A percentile compares a stretch with the other conserved stretches of the same genome.
These are phyloP conservation scores for Chrysanthemum seticuspe DNA, from an alignment of 129 eudicot species.

Conservation along the genomic window DNA sequence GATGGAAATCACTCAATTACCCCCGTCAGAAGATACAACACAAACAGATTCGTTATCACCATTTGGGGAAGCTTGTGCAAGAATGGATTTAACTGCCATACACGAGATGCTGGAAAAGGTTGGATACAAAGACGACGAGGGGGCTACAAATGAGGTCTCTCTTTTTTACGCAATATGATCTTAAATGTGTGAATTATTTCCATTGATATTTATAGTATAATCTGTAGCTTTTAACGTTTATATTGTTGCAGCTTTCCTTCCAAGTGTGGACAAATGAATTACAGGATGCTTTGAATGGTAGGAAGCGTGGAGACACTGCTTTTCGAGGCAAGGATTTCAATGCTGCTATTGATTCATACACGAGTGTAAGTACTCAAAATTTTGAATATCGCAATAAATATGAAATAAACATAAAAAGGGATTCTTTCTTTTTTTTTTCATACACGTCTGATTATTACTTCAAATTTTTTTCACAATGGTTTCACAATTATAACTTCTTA, in stretches of 20 bases:
- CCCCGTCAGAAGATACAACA: background rate
- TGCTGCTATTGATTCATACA: background rate
- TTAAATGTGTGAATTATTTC: background rate
- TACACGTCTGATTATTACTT: background rate
- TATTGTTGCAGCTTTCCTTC: constrained; percentile 7
- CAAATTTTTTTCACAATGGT: background rate
- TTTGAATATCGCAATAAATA: background rate
- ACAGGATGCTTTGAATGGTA: constrained; percentile 12
- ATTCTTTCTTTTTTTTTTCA: too few relatives aligned
- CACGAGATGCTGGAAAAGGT: constrained; percentile 8
- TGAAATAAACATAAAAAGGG: too few relatives aligned
- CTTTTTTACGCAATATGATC: background rate
- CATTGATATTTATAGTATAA: too few relatives aligned
- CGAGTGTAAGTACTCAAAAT: background rate
- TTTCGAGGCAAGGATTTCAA: constrained; percentile 16
- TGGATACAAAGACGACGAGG: constrained; percentile 7
- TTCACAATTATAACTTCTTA: background rate
- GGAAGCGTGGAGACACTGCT: constrained; percentile 16
- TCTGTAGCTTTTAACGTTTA: background rate
- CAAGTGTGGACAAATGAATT: background rate
- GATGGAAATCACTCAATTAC: background rate
- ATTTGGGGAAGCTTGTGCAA: constrained; percentile 6
- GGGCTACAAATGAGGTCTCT: constrained; percentile 10
- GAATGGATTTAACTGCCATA: constrained; percentile 15
- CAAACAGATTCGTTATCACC: constrained; percentile 2